Percentiles rank a stretch among this genome's conserved stretches.
These are phyloP conservation scores for Colletotrichum theobromicola DNA, from an alignment of 2,329 filamentous ascomycete genomes.

Conservation along the genomic window DNA sequence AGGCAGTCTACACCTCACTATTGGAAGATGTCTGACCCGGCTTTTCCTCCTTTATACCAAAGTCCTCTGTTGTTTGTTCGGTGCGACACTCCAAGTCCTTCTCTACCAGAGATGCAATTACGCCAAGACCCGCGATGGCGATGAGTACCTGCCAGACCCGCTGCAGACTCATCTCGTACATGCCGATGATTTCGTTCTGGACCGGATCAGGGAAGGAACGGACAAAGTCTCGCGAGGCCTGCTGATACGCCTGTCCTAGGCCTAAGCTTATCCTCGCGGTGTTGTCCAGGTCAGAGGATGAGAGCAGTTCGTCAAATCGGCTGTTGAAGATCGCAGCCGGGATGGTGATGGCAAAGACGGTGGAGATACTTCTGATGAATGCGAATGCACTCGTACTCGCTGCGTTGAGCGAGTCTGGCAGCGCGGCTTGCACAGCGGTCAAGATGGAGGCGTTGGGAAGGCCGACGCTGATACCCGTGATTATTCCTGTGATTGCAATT, in stretches of 20 bases:
- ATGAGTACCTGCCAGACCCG: slow-evolving; percentile 35
- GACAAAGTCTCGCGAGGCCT: neutral
- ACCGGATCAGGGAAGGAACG: neutral
- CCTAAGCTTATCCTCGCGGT: neutral
- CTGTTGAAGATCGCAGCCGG: slow-evolving; percentile 70
- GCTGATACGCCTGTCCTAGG: neutral
- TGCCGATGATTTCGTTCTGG: neutral
- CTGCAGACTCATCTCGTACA: neutral
- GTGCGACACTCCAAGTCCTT: slow-evolving; percentile 28
- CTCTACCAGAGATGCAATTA: slow-evolving; percentile 27
- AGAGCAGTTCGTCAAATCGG: slow-evolving; percentile 36
- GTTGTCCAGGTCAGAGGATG: slow-evolving; percentile 36
- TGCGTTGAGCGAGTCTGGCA: slow-evolving; percentile 41
- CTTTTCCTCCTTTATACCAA: neutral
- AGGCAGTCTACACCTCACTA: neutral
- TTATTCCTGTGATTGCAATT: slow-evolving; percentile 44
- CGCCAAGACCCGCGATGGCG: slow-evolving; percentile 28
- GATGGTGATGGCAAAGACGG: slow-evolving; percentile 70
- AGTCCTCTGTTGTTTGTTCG: slow-evolving; percentile 12
- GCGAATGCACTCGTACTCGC: slow-evolving; percentile 44
- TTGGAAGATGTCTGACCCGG: neutral
- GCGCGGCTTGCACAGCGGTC: slow-evolving; percentile 58
- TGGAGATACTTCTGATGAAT: slow-evolving; percentile 57
- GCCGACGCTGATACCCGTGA: slow-evolving; percentile 45
- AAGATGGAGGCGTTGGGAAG: slow-evolving; percentile 46